Evolutionary conservation across 352 stramenopile genomes (phyloP), one percentile per base, ranked within the genome.

Genomic region (Globisporangium viniferum): DNA sequence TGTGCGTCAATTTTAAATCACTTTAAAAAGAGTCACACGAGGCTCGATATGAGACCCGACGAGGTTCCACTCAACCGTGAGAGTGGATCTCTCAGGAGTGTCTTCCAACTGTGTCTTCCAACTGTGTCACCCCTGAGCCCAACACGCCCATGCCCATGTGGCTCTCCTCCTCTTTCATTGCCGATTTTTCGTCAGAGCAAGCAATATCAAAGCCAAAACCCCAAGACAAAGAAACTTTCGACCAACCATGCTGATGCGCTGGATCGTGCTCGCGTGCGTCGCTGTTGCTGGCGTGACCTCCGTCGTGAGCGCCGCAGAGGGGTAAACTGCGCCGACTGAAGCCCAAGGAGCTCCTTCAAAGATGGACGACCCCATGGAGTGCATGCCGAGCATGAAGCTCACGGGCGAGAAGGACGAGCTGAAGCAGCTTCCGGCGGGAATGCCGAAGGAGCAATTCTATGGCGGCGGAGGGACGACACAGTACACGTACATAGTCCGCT

Each of bases 401-500:
- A 61, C 55, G 5, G 31, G 55, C 20, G 54, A 59, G 54, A 59
- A 59, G 54, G 29, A 59, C 2, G 1, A 15, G 29, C 29, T 41
- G 6, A 59, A 44, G 29, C 54, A 41, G 31, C 31, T 33, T 2
- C 29, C 53, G n/a, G 0, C 54, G 18, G 39, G 39, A 4, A 48
- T 48, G 39, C 6, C 54, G 2, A 31, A 59, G 27, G 29, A 59
- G 29, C 54, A 59, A 7, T 41, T 24, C 54, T 59, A 59, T 24
- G 54, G 54, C 7, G 54, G 22, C 22, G 29, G 14, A 10, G 27
- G 15, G 2, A 22, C 15, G 29, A 41, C 15, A 9, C 27, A 33
- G 54, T 41, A 33, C 29, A 15, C 29, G 54, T 41, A 59, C 29
- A 41, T 27, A 15, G 62, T 62, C 51, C 59, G 66, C 27, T 54